These are phyloP conservation scores for Pseudomassariella vexata DNA, from an alignment of 2,329 filamentous ascomycete genomes.

Conservation along the genomic window DNA sequence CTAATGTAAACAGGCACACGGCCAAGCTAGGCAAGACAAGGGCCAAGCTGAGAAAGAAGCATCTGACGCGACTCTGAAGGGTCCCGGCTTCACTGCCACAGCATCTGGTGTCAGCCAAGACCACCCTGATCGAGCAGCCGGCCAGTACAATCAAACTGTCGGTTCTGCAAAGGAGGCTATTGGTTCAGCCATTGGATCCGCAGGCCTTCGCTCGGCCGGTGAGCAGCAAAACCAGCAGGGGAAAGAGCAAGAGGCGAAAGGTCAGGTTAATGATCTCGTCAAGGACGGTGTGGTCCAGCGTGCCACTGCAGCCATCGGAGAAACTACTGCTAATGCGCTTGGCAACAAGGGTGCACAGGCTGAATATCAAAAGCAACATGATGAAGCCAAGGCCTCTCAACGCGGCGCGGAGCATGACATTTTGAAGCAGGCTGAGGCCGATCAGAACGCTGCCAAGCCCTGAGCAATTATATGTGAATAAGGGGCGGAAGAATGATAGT, in stretches of 20 bases:
- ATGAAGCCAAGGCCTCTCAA: constrained; percentile 78
- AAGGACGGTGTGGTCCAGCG: constrained; percentile 61
- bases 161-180: constrained; percentile 78
- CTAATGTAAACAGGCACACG: constrained; percentile 40
- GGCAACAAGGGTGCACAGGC: constrained; percentile 63
- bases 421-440: constrained; percentile 60
- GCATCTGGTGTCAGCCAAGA: constrained; percentile 66
- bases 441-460: too few species aligned
- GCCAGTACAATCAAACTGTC: constrained; percentile 84
- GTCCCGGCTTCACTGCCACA: constrained; percentile 67
- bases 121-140: constrained; percentile 63
- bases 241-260: constrained; percentile 74
- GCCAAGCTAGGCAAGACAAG: constrained; percentile 58
- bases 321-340: constrained; percentile 64
- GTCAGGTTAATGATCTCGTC: constrained; percentile 71
- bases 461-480: too few species aligned
- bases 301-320: constrained; percentile 65
- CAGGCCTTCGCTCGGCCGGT: constrained; percentile 65
- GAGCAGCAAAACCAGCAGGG: constrained; percentile 74
- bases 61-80: constrained; percentile 68
- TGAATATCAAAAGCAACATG: constrained; percentile 65
- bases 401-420: constrained; percentile 78
- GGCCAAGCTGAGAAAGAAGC: constrained; percentile 63
- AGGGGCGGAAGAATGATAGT: too few species aligned
- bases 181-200: constrained; percentile 62